Evolutionary conservation across 805 yeast genomes (phyloP), one percentile per base, ranked within the genome.

Genomic region (Ogataea allantospora): DNA sequence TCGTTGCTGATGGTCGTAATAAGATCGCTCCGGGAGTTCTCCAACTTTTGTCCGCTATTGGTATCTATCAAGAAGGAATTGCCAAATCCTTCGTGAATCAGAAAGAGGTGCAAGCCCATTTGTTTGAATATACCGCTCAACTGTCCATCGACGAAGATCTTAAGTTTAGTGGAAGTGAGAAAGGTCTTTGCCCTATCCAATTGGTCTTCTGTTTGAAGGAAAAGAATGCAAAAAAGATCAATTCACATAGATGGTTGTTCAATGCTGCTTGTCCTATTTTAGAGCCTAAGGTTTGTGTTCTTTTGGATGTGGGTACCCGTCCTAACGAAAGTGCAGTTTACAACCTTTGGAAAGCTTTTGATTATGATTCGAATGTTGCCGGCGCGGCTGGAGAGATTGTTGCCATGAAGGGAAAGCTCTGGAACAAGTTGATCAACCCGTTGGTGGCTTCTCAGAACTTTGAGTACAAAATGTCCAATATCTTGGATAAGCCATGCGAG

Each of bases 381-480:
- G 99, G 99, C 46, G 99, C 96, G 1, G 97, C 98, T 10, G 99
- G 99, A 46, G 98, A 93, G 62, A 89, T 93, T 57, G 84, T 84
- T 46, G 88, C 98, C 0, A 83, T 91, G 86, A 88, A 88, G 53
- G 99, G 99, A 29, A 84, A 80, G 52, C 83, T 80, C 19, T 88
- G 97, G 76, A 54, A 66, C 16, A 87, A 89, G 47, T 67, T 93
- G 44, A 60, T 86, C 15, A 91, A 91, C 60, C 98, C 98, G 8
- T 67, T 91, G 28, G 96, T 91, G 31, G 97, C 97, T 0, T 87
- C 96, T 1, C 98, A 91, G 60, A 91, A 91, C 59, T 91, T 91
- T 54, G 98, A 91, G 62, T 91, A 91, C 64, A 91, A 91, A 55
- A 87, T 91, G 83, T 88, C 97, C n/a, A 91, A 91, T 56, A 88